A percentile compares a stretch with the other conserved stretches of the same genome.
phyloP scores from a whole-genome alignment of 2,329 filamentous ascomycete genomes.

The Didymella segeticola region DNA sequence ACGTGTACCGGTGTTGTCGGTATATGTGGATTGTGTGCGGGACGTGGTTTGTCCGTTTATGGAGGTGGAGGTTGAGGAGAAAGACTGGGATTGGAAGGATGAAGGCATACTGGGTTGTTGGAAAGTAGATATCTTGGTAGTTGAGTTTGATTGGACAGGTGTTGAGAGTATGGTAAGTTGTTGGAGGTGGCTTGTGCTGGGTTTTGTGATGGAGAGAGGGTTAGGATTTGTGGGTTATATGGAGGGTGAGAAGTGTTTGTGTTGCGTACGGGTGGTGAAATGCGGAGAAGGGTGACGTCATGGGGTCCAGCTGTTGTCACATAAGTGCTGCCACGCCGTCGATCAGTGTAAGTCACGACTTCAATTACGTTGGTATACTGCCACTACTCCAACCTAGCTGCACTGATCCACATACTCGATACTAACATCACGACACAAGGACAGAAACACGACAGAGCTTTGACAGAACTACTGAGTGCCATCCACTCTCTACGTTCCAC shows the following conservation, averaged over 20 bases:
- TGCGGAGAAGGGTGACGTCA: constrained; percentile 14
- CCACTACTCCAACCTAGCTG: too few relatives aligned
- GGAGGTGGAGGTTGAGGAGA: constrained; percentile 31
- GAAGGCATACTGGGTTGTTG: constrained; percentile 16
- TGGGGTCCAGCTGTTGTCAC: neutral
- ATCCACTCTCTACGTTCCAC: neutral
- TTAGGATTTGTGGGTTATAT: neutral
- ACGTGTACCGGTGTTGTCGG: constrained; percentile 39
- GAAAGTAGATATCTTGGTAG: neutral
- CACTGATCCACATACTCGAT: too few relatives aligned
- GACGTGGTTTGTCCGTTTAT: constrained; percentile 41
- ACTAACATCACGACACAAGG: neutral
- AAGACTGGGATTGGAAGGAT: constrained; percentile 36
- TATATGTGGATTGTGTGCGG: constrained; percentile 31
- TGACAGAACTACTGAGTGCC: neutral
- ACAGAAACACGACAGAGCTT: too few relatives aligned
- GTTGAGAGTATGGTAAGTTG: too few relatives aligned
- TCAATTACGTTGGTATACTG: too few relatives aligned
- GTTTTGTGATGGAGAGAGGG: neutral
- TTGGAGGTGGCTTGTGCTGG: neutral
- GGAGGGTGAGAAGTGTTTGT: neutral
- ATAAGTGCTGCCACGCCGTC: too few relatives aligned
- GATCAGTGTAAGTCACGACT: too few relatives aligned
- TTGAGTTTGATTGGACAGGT: too few relatives aligned
- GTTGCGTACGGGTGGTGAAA: neutral